Evolutionary conservation across 2,329 filamentous ascomycete species (phyloP), one percentile per base, ranked within the genome.

Genomic region (Epichloe glyceriae): DNA sequence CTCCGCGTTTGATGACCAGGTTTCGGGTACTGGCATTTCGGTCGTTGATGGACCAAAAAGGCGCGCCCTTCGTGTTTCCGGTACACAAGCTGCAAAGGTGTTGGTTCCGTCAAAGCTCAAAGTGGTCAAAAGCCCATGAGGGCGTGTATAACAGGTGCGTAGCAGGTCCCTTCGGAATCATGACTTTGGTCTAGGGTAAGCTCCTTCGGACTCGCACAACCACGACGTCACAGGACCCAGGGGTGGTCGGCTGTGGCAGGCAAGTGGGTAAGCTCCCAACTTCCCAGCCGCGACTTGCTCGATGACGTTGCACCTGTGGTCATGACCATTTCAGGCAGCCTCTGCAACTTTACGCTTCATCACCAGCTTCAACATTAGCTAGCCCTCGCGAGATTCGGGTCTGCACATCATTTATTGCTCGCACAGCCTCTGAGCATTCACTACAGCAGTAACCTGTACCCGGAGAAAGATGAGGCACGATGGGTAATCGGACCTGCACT

Each of bases 401-500:
- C 35, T 19, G 39, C 47, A 49, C 22, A 7, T 26, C 12, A 6
- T 20, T 11, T 17, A 6, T 11, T 15, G 5, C 26, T n/a, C 20
- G 15, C 17, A 6, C 35, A 11, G 15, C 5, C 17, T 19, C 35
- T 11, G 20, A 17, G 22, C 7, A 49, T 20, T 22, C 7, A 14
- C 4, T 42, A n/a, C 19, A 22, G 10, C 19, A 42, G 17, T 11
- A 15, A 37, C 17, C 8, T 35, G 15, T n/a, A 17, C 22, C 14
- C n/a, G 30, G 19, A 46, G 20, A 30, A 49, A 42, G 47, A 52
- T 52, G 50, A 49, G 33, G 42, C 51, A 50, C 45, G 43, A 50
- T 52, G 47, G 26, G 15, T 15, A 39, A 38, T 17, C 35, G 40
- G 41, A 50, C 30, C 30, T 50, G 48, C 22, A 30, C 5, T 12